Evolutionary conservation across 495 filamentous ascomycete genomes (phyloP).

Genomic region (Trichoderma reesei): DNA sequence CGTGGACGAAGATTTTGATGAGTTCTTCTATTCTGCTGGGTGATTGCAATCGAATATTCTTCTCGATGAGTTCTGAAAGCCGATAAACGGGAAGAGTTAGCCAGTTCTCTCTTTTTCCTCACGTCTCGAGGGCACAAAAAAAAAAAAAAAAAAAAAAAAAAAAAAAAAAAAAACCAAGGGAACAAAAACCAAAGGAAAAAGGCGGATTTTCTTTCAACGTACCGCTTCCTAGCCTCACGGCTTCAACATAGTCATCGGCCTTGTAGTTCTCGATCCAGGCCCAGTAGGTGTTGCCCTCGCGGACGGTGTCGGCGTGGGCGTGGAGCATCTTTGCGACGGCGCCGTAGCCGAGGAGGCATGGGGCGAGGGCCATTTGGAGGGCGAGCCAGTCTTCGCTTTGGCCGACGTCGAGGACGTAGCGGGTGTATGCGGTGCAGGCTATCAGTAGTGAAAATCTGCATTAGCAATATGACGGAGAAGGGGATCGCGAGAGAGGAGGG

Average conservation of each 20-base stretch:
- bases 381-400: slow-evolving; percentile 78
- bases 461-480: too few species aligned
- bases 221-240: slow-evolving; percentile 60
- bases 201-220: slow-evolving; percentile 16
- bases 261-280: slow-evolving; percentile 85
- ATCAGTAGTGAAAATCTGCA: neutral
- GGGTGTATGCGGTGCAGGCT: slow-evolving; percentile 66
- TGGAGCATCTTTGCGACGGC: slow-evolving; percentile 59
- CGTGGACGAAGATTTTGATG: slow-evolving; percentile 72
- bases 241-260: slow-evolving; percentile 62
- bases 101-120: neutral
- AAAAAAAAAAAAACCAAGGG: too few species aligned
- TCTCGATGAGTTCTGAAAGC: slow-evolving; percentile 55
- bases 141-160: neutral
- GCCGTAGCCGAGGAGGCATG: slow-evolving; percentile 82
- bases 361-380: slow-evolving; percentile 71
- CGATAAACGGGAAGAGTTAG: slow-evolving; percentile 12
- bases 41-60: slow-evolving; percentile 58
- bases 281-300: slow-evolving; percentile 70
- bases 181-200: neutral
- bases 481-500: too few species aligned
- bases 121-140: neutral
- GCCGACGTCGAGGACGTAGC: slow-evolving; percentile 83
- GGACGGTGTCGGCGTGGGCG: slow-evolving; percentile 43
- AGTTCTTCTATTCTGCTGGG: slow-evolving; percentile 69